Percentiles rank a stretch among this genome's conserved stretches.
These are phyloP conservation scores for Blastocystis sp. DNA, from an alignment of 352 stramenopile genomes.

Conservation along the genomic window DNA sequence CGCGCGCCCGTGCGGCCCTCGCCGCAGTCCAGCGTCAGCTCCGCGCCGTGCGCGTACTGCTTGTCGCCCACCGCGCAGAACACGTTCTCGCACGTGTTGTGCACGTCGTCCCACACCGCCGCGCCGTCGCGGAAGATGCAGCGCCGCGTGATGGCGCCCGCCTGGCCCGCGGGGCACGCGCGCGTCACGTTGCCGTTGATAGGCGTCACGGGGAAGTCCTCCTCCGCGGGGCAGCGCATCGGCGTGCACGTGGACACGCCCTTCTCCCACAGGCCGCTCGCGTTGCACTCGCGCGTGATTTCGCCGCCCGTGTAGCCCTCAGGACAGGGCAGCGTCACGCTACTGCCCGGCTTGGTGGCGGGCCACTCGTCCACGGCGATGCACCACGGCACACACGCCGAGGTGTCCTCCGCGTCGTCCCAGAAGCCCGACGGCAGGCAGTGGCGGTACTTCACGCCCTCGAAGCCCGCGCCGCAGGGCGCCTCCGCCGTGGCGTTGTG, in stretches of 20 bases:
- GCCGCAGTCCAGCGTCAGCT: not conserved
- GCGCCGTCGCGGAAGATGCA: not conserved
- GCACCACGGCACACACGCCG: not conserved
- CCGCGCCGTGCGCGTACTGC: not conserved
- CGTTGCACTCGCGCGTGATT: slow-evolving; percentile 25
- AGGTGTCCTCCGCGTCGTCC: slow-evolving; percentile 9
- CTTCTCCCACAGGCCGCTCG: slow-evolving; percentile 31
- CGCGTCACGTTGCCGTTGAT: not conserved
- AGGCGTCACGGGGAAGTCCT: not conserved
- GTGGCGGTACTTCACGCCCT: not conserved
- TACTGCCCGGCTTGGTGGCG: not conserved
- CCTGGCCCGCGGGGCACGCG: not conserved
- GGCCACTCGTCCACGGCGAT: not conserved
- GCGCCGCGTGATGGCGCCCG: slow-evolving; percentile 2
- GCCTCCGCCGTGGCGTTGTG: no score
- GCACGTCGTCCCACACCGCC: not conserved
- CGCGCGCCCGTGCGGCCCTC: not conserved
- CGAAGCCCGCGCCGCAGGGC: not conserved
- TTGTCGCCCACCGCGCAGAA: not conserved
- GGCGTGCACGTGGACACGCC: slow-evolving; percentile 35
- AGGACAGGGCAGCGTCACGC: slow-evolving; percentile 3
- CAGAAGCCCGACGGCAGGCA: not conserved
- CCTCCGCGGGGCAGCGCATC: slow-evolving; percentile 5
- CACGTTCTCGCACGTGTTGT: not conserved
- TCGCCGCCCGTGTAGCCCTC: not conserved